These are phyloP conservation scores for Eucalyptus cloeziana DNA, from an alignment of 345 rosid species.

Conservation along the genomic window DNA sequence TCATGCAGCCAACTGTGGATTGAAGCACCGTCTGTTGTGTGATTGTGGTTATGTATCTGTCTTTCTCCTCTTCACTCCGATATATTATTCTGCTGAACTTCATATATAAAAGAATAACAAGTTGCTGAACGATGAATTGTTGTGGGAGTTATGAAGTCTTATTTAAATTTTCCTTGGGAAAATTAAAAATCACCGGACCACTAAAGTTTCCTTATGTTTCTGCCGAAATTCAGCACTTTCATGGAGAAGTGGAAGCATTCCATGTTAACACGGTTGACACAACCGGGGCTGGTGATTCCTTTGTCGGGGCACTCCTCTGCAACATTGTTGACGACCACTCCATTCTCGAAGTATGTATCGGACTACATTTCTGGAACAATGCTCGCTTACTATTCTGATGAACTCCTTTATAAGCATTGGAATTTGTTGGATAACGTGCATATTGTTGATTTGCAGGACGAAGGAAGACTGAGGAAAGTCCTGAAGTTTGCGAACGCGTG, in stretches of 20 bases:
- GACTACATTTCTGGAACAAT: neutral
- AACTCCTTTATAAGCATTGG: neutral
- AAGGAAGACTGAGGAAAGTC: constrained; percentile 57
- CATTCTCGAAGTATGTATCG: constrained; percentile 39
- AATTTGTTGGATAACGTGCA: neutral
- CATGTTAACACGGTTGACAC: constrained; percentile 75
- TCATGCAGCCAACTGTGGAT: neutral
- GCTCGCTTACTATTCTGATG: neutral
- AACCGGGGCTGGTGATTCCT: constrained; percentile 96
- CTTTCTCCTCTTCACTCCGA: neutral
- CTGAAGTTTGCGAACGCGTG: constrained; percentile 81
- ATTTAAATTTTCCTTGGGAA: neutral
- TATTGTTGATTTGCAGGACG: constrained; percentile 30
- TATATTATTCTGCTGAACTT: neutral
- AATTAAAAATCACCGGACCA: neutral
- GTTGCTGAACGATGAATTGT: neutral
- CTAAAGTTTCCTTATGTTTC: neutral
- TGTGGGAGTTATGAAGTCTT: neutral
- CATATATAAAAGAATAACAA: too few species aligned
- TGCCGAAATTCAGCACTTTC: constrained; percentile 36
- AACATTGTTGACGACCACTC: constrained; percentile 67
- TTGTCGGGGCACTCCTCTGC: constrained; percentile 78
- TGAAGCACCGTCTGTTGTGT: neutral
- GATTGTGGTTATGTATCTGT: neutral
- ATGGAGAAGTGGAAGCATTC: constrained; percentile 69